Conservation (phyloP, 345 rosid species). For the Gossypium arboreum region DNA sequence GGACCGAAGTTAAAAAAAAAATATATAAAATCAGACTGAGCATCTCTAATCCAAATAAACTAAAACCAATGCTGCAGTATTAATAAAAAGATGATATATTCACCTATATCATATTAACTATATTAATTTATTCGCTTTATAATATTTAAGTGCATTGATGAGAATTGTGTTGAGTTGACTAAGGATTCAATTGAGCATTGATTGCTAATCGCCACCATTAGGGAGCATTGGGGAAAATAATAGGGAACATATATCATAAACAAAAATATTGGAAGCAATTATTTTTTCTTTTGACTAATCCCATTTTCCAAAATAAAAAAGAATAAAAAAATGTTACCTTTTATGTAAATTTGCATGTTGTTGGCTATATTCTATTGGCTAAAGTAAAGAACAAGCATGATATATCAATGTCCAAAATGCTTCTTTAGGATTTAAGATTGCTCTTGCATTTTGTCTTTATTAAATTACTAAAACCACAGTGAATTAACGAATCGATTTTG, state of each 20-base stretch:
- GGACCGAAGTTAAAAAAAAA: no score
- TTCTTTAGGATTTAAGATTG: not conserved
- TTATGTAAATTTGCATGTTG: not conserved
- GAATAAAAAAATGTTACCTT: not conserved
- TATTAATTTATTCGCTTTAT: no score
- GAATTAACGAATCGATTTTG: not conserved
- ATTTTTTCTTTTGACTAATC: not conserved
- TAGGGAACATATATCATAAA: not conserved
- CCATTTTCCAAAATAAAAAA: not conserved
- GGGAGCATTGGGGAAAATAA: not conserved
- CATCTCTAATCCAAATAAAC: no score
- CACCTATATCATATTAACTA: no score
- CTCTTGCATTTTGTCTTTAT: not conserved
- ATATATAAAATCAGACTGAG: no score
- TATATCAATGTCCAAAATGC: not conserved
- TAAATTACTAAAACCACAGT: not conserved
- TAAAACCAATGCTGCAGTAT: no score
- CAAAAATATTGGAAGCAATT: not conserved
- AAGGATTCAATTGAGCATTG: not conserved
- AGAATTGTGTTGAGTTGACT: not conserved
- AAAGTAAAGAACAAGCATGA: not conserved
- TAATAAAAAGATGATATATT: no score
- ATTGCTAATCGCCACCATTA: not conserved
- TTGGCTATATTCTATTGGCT: not conserved
- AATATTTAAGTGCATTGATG: no score